Evolutionary conservation across 768 basidiomycete genomes (phyloP).

Genomic region (Nidularia sp.): DNA sequence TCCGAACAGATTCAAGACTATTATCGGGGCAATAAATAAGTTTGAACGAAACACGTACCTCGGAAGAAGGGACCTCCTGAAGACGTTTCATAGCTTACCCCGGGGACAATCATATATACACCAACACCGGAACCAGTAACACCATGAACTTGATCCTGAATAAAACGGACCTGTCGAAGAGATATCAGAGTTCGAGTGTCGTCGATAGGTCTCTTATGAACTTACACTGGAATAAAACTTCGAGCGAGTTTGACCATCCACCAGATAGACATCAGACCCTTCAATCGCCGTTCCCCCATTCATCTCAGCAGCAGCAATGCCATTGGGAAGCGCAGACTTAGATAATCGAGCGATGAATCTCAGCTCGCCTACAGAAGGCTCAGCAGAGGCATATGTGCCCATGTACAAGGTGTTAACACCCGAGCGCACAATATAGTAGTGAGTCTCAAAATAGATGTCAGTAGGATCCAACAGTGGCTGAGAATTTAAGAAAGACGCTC

Average conservation of each 20-base stretch:
- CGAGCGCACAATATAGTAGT: slow-evolving; percentile 41
- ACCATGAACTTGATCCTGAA: slow-evolving; percentile 46
- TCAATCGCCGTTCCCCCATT: slow-evolving; percentile 40
- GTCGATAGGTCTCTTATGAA: neutral
- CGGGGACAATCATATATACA: slow-evolving; percentile 41
- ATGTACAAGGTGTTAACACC: slow-evolving; percentile 42
- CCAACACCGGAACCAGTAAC: slow-evolving; percentile 42
- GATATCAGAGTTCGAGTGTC: neutral
- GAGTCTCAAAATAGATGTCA: slow-evolving; percentile 21
- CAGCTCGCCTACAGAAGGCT: slow-evolving; percentile 43
- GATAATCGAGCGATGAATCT: slow-evolving; percentile 44
- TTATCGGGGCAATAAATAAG: neutral
- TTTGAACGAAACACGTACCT: slow-evolving; percentile 14
- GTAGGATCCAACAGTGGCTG: no score
- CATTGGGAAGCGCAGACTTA: slow-evolving; percentile 34
- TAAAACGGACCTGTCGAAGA: slow-evolving; percentile 35
- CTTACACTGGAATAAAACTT: slow-evolving; percentile 45
- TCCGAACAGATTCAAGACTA: neutral
- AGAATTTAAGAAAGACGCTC: slow-evolving; percentile 3
- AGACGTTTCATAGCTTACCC: slow-evolving; percentile 38
- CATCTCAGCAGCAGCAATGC: slow-evolving; percentile 31
- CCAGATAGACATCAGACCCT: slow-evolving; percentile 40
- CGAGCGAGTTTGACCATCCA: slow-evolving; percentile 42
- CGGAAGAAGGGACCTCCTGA: slow-evolving; percentile 50
- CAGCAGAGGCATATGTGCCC: slow-evolving; percentile 40